Evolutionary conservation across 2,329 filamentous ascomycete genomes (phyloP).

Genomic region (Bipolaris oryzae): DNA sequence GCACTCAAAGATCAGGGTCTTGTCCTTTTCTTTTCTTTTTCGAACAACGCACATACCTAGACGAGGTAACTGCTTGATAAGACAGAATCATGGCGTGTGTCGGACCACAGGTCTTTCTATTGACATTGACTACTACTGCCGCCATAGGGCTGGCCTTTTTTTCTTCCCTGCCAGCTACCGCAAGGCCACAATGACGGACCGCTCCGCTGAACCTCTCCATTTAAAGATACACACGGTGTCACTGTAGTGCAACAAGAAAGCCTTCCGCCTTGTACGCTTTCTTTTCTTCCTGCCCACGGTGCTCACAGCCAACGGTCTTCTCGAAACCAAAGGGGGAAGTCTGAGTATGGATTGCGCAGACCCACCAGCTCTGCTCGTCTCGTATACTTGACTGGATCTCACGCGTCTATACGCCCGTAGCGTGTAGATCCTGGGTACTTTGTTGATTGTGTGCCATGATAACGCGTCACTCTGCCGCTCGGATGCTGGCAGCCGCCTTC

Average conservation of each 20-base stretch:
- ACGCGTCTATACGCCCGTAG: not conserved
- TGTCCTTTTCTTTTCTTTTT: not conserved
- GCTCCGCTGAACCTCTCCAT: conserved; percentile 10
- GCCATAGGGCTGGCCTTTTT: conserved; percentile 7
- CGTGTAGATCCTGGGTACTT: not conserved
- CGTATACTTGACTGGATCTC: not conserved
- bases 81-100: not conserved
- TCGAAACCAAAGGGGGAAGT: not conserved
- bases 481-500: conserved; percentile 13
- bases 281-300: conserved; percentile 7
- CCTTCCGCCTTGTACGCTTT: conserved; percentile 24
- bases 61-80: not conserved
- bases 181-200: conserved; percentile 10
- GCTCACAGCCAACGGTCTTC: conserved; percentile 1
- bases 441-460: conserved; percentile 1
- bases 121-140: conserved; percentile 5
- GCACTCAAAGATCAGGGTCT: not conserved
- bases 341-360: not conserved
- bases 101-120: not conserved
- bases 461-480: conserved; percentile 13
- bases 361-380: not conserved
- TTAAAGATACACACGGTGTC: conserved; percentile 12
- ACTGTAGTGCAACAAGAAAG: conserved; percentile 14
- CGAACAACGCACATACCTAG: not conserved
- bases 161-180: not conserved